phyloP scores from a whole-genome alignment of 1,139 yeast genomes.

The Pichia sp. region DNA sequence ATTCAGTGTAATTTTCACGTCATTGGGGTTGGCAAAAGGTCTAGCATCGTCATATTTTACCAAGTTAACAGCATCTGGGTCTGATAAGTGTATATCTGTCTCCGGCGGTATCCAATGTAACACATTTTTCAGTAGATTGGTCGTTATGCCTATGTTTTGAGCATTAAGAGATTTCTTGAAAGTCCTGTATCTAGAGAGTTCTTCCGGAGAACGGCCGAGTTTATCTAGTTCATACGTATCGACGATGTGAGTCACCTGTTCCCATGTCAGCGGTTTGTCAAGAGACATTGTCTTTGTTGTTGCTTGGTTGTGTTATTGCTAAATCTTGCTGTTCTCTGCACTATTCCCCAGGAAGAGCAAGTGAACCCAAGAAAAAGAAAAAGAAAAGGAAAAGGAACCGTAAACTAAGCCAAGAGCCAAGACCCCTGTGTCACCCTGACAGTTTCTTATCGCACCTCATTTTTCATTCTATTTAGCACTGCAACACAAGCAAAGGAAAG shows the following conservation, averaged over 20 bases:
- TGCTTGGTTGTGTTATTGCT: too few relatives aligned
- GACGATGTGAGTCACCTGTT: conserved; percentile 9
- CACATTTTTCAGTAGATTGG: conserved; percentile 21
- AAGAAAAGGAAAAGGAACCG: not conserved
- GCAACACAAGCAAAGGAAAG: too few relatives aligned
- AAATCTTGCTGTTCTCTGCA: too few relatives aligned
- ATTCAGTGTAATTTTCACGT: conserved; percentile 27
- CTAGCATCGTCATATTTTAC: conserved; percentile 17
- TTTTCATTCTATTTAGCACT: too few relatives aligned
- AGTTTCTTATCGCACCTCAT: too few relatives aligned
- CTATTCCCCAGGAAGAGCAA: too few relatives aligned
- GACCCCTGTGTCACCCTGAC: too few relatives aligned
- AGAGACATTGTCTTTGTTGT: conserved; percentile 2
- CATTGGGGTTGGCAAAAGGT: conserved; percentile 22
- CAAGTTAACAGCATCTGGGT: conserved; percentile 6
- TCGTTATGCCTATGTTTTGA: conserved; percentile 20
- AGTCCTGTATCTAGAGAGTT: conserved; percentile 15
- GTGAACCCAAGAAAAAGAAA: too few relatives aligned
- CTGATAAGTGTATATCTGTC: conserved; percentile 5
- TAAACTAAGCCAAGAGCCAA: too few relatives aligned
- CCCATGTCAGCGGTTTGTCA: conserved; percentile 15
- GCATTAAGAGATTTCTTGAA: conserved; percentile 17
- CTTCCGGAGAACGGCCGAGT: conserved; percentile 20
- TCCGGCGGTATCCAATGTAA: conserved; percentile 24
- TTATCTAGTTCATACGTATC: conserved; percentile 7